phyloP scores from a whole-genome alignment of 352 stramenopile species.

The Pythium pyrilobum region DNA sequence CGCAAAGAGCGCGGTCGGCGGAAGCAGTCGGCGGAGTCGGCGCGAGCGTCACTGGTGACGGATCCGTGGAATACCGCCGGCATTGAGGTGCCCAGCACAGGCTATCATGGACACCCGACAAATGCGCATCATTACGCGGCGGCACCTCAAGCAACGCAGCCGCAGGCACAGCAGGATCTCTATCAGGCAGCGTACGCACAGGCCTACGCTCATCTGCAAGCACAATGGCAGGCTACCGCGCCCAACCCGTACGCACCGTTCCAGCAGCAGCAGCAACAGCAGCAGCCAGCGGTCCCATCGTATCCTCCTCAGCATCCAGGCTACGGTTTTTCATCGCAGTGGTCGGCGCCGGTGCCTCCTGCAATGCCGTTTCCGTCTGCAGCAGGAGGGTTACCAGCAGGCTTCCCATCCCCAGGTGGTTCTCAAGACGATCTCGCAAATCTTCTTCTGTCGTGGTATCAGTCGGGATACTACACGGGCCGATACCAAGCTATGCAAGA shows the following conservation, averaged over 20 bases:
- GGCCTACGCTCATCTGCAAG: conserved; percentile 57
- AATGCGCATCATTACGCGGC: not conserved
- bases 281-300: conserved; percentile 2
- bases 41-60: not conserved
- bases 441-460: conserved; percentile 78
- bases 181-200: conserved; percentile 68
- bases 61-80: not conserved
- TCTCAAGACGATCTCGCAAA: conserved; percentile 57
- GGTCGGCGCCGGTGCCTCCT: conserved; percentile 1
- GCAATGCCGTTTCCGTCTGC: conserved; percentile 8
- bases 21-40: conserved; percentile 3
- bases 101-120: too few species aligned
- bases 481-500: conserved; percentile 76
- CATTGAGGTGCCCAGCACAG: too few species aligned
- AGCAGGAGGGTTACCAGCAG: not conserved
- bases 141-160: not conserved
- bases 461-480: conserved; percentile 78
- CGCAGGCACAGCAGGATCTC: conserved; percentile 25
- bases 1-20: not conserved
- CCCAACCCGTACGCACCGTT: not conserved
- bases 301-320: not conserved
- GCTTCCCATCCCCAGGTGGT: not conserved
- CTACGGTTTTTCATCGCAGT: not conserved
- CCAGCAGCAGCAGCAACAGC: not conserved
- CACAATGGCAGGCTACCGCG: conserved; percentile 36